Conservation (phyloP, 768 basidiomycete species). For the Hericium rajendrae region DNA sequence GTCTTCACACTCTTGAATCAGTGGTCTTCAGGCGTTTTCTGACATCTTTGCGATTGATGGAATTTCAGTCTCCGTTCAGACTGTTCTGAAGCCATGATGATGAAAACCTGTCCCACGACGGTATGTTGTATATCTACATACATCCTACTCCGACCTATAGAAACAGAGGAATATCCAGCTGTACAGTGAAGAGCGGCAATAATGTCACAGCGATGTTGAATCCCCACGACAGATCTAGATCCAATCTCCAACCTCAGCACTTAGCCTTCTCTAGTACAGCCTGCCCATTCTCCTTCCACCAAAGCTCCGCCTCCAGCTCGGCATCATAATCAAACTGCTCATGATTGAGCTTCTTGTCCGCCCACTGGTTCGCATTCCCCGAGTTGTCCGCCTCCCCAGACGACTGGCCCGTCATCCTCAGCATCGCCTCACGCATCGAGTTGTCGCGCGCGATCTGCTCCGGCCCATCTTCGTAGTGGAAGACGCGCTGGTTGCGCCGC, state of each 20-base stretch:
- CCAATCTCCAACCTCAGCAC: conserved; percentile 27
- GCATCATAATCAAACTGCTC: conserved; percentile 18
- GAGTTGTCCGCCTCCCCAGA: neutral
- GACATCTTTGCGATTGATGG: too few species aligned
- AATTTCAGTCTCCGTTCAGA: too few species aligned
- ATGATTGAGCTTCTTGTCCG: conserved; percentile 17
- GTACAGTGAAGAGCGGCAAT: too few species aligned
- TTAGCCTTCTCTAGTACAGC: conserved; percentile 25
- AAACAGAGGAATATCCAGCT: too few species aligned
- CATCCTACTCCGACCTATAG: too few species aligned
- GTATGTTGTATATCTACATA: too few species aligned
- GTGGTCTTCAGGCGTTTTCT: too few species aligned
- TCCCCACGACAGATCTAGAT: too few species aligned
- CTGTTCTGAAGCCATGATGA: too few species aligned
- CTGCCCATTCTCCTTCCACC: conserved; percentile 32
- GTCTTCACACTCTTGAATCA: too few species aligned
- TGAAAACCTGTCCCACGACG: too few species aligned
- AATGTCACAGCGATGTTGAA: too few species aligned
- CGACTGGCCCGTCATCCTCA: neutral
- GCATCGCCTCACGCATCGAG: conserved; percentile 18
- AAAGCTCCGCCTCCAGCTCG: conserved; percentile 10
- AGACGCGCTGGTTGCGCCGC: conserved; percentile 19
- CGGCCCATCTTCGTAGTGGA: conserved; percentile 19
- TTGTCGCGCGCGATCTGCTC: conserved; percentile 18
- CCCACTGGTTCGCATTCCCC: conserved; percentile 22